Conservation (phyloP, 139 green algal species). For the Astrephomene gubernaculifera region DNA sequence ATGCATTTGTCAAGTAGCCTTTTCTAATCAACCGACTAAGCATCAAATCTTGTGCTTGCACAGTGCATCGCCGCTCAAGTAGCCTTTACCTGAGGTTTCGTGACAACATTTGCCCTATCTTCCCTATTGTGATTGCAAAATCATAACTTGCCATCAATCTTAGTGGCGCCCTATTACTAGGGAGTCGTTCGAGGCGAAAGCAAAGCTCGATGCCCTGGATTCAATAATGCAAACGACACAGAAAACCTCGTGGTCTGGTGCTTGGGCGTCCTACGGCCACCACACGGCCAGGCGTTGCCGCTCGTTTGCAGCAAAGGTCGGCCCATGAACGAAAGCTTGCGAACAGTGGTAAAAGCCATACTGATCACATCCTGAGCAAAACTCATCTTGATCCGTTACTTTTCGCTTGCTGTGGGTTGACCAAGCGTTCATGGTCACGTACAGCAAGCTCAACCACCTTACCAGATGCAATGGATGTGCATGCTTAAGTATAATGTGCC, state of each 20-base stretch:
- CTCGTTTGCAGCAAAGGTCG: neutral
- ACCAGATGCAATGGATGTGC: no score
- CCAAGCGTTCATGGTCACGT: neutral
- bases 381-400: neutral
- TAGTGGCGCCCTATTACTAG: neutral
- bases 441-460: no score
- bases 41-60: neutral
- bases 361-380: neutral
- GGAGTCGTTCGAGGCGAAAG: neutral
- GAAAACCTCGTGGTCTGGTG: neutral
- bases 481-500: no score
- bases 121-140: neutral
- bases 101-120: neutral
- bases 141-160: neutral
- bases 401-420: neutral
- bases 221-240: constrained; percentile 21
- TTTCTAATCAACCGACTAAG: no score
- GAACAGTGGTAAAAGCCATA: neutral
- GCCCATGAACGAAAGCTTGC: neutral
- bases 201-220: neutral
- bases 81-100: neutral
- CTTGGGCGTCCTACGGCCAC: constrained; percentile 10
- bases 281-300: neutral
- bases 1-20: no score
- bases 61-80: neutral